Conservation (phyloP, 441 rosid species). For the Eutrema salsugineum region DNA sequence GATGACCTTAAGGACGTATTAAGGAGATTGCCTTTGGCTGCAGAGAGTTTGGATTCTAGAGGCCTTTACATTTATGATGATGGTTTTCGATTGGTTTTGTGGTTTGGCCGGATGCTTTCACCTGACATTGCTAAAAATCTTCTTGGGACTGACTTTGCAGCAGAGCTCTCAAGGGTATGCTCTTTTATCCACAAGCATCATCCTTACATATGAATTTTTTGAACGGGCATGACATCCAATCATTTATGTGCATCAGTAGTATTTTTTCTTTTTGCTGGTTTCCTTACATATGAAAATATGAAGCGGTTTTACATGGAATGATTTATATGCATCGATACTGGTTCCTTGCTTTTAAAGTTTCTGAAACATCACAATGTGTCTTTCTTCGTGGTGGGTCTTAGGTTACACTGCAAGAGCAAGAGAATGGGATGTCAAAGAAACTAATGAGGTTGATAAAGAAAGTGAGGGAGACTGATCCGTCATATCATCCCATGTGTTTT, state of each 20-base stretch:
- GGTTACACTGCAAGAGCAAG: slow-evolving; percentile 65
- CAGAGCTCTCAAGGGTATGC: slow-evolving; percentile 85
- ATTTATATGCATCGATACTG: background rate
- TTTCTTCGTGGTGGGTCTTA: slow-evolving; percentile 35
- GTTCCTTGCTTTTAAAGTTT: background rate
- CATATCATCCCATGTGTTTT: slow-evolving; percentile 69
- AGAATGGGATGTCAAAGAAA: slow-evolving; percentile 86
- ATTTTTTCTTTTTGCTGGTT: background rate
- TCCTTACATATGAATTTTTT: background rate
- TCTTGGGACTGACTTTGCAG: slow-evolving; percentile 83
- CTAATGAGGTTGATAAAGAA: slow-evolving; percentile 58
- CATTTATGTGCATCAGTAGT: background rate
- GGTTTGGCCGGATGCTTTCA: slow-evolving; percentile 96
- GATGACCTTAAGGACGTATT: slow-evolving; percentile 37
- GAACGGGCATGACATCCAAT: background rate
- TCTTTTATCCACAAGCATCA: slow-evolving; percentile 2
- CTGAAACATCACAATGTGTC: background rate
- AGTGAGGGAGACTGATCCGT: slow-evolving; percentile 66
- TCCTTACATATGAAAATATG: background rate
- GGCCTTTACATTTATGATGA: slow-evolving; percentile 93
- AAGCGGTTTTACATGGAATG: background rate
- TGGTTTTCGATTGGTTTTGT: slow-evolving; percentile 78
- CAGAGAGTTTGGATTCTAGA: slow-evolving; percentile 87
- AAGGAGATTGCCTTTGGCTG: slow-evolving; percentile 64
- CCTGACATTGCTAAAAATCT: slow-evolving; percentile 82